Conservation (phyloP, 1,139 yeast genomes). For the Torulaspora pretoriensis region DNA sequence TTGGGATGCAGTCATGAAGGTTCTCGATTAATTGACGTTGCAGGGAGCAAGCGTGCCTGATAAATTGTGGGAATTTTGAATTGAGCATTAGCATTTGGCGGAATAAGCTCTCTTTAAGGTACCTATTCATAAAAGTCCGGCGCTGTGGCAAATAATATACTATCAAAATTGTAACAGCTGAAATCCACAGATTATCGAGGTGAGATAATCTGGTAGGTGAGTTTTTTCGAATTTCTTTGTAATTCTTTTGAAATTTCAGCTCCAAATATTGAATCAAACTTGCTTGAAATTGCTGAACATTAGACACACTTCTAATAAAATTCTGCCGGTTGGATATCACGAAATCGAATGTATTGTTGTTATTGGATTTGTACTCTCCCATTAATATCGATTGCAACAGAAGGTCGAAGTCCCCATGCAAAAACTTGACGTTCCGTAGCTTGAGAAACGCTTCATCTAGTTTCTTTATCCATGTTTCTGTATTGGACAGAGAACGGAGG, state of each 20-base stretch:
- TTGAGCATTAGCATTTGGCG: constrained; percentile 12
- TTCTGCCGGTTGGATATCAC: background rate
- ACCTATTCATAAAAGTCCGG: constrained; percentile 4
- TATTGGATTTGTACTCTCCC: constrained; percentile 1
- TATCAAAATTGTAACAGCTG: constrained; percentile 5
- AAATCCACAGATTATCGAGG: constrained; percentile 6
- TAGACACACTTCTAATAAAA: constrained; percentile 3
- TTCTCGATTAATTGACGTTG: constrained; percentile 10
- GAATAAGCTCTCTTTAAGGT: constrained; percentile 9
- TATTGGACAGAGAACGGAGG: background rate
- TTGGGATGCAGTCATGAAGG: constrained; percentile 1
- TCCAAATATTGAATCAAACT: constrained; percentile 8
- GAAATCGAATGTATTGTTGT: background rate
- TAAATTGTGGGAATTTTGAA: constrained; percentile 7
- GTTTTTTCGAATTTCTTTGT: constrained; percentile 1
- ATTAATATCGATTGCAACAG: constrained; percentile 4
- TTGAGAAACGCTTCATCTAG: background rate
- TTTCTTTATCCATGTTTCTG: background rate
- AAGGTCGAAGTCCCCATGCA: constrained; percentile 7
- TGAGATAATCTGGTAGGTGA: background rate
- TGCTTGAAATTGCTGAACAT: constrained; percentile 5
- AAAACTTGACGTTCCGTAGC: constrained; percentile 1
- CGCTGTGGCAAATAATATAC: constrained; percentile 6
- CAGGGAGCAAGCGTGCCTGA: constrained; percentile 6
- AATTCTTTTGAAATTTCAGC: constrained; percentile 7